phyloP scores from a whole-genome alignment of 495 filamentous ascomycete genomes.

The Chaetomium cochliodes region DNA sequence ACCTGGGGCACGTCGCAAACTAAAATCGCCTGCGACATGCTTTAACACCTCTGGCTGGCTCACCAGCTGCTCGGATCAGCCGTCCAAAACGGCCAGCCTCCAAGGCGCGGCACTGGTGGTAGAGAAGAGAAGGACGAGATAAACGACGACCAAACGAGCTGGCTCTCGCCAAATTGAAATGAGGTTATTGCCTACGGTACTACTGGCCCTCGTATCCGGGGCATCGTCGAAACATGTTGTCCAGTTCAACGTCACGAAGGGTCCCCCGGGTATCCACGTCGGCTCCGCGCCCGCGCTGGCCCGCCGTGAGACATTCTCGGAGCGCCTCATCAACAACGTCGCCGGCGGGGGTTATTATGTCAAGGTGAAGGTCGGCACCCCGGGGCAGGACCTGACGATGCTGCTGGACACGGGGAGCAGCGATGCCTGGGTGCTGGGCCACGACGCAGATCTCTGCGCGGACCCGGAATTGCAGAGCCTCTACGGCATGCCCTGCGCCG shows the following conservation, averaged over 20 bases:
- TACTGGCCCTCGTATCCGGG: constrained; percentile 29
- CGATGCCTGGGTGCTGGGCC: constrained; percentile 71
- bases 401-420: constrained; percentile 80
- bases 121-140: background rate
- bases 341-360: constrained; percentile 60
- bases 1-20: background rate
- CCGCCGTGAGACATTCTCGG: constrained; percentile 34
- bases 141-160: background rate
- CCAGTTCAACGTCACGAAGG: constrained; percentile 32
- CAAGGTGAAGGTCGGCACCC: constrained; percentile 68
- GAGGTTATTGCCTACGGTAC: constrained; percentile 13
- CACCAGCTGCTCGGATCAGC: background rate
- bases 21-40: constrained; percentile 10
- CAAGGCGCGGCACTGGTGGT: background rate
- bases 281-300: constrained; percentile 23
- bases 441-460: constrained; percentile 46
- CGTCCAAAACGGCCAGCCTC: background rate
- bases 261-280: constrained; percentile 24
- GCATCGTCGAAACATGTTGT: constrained; percentile 33
- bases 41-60: constrained; percentile 8
- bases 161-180: constrained; percentile 21
- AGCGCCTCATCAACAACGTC: constrained; percentile 48
- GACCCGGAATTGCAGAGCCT: constrained; percentile 33
- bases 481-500: constrained; percentile 36
- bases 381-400: constrained; percentile 55